Evolutionary conservation across 1,284 basidiomycete genomes (phyloP).

Genomic region (Heliocybe sulcata): DNA sequence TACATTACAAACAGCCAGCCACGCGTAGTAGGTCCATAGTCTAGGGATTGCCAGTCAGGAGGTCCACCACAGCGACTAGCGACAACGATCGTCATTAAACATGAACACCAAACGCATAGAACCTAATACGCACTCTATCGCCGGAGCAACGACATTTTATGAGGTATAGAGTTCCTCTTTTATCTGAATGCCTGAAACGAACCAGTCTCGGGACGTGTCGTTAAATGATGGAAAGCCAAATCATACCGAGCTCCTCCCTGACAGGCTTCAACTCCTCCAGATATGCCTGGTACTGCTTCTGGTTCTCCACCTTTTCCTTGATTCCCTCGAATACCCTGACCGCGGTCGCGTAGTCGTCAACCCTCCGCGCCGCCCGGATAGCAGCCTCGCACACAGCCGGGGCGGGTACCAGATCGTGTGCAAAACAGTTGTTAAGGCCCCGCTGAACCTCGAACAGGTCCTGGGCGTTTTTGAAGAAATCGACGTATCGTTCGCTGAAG

Average conservation of each 20-base stretch:
- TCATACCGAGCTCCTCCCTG: slow-evolving; percentile 86
- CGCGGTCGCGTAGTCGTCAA: slow-evolving; percentile 96
- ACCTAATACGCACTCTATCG: background rate
- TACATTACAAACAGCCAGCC: background rate
- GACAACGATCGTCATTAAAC: background rate
- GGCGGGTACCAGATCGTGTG: slow-evolving; percentile 95
- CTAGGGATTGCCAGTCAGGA: background rate
- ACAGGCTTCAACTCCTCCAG: slow-evolving; percentile 81
- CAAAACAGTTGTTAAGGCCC: slow-evolving; percentile 98
- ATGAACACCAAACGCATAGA: background rate
- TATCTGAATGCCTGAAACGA: slow-evolving; percentile 11
- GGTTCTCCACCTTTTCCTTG: slow-evolving; percentile 94
- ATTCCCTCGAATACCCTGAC: slow-evolving; percentile 93
- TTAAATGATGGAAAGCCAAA: background rate
- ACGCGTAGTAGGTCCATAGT: background rate
- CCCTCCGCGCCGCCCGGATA: slow-evolving; percentile 82
- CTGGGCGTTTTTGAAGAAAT: slow-evolving; percentile 88
- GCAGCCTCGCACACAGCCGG: slow-evolving; percentile 88
- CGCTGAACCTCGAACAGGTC: slow-evolving; percentile 98
- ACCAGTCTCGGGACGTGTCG: background rate
- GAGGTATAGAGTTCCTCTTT: slow-evolving; percentile 15
- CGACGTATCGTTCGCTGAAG: slow-evolving; percentile 90
- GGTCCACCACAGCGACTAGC: background rate
- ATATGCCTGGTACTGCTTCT: slow-evolving; percentile 87
- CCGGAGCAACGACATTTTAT: slow-evolving; percentile 5